phyloP scores from a whole-genome alignment of 306 rosid species.

The Castanea mollissima region DNA sequence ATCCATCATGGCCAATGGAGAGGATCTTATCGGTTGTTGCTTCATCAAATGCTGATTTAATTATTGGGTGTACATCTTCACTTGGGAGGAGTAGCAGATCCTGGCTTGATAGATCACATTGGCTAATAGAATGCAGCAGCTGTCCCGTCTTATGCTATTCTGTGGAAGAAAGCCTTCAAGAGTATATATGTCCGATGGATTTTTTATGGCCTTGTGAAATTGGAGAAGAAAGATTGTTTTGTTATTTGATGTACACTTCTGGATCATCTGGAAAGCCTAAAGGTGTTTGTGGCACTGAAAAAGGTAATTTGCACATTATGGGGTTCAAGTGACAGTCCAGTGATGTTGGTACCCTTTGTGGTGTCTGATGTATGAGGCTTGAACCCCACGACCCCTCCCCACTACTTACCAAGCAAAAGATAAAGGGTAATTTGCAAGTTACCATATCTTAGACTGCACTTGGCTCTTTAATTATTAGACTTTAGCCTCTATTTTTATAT shows the following conservation, averaged over 20 bases:
- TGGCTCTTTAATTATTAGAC: not conserved
- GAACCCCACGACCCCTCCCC: no score
- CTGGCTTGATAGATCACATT: conserved; percentile 41
- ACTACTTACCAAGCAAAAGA: no score
- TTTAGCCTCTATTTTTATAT: conserved; percentile 6
- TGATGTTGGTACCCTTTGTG: no score
- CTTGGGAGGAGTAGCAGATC: conserved; percentile 40
- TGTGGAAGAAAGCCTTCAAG: conserved; percentile 40
- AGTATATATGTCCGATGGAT: conserved; percentile 18
- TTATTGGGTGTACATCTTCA: conserved; percentile 46
- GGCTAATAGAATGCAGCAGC: conserved; percentile 37
- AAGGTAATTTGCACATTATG: conserved; percentile 41
- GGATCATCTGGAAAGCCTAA: conserved; percentile 94
- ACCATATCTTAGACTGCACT: not conserved
- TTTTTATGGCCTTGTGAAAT: conserved; percentile 53
- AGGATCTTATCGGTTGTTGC: conserved; percentile 52
- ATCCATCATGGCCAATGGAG: conserved; percentile 74
- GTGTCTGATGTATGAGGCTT: no score
- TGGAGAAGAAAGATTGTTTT: conserved; percentile 55
- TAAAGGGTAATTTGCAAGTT: conserved; percentile 42
- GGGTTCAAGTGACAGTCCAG: no score
- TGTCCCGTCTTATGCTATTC: conserved; percentile 52
- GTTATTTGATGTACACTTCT: conserved; percentile 87
- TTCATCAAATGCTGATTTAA: conserved; percentile 54
- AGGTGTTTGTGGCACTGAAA: conserved; percentile 87